Evolutionary conservation across 2,329 filamentous ascomycete genomes (phyloP), one percentile per base, ranked within the genome.

Genomic region (Colletotrichum tropicale): DNA sequence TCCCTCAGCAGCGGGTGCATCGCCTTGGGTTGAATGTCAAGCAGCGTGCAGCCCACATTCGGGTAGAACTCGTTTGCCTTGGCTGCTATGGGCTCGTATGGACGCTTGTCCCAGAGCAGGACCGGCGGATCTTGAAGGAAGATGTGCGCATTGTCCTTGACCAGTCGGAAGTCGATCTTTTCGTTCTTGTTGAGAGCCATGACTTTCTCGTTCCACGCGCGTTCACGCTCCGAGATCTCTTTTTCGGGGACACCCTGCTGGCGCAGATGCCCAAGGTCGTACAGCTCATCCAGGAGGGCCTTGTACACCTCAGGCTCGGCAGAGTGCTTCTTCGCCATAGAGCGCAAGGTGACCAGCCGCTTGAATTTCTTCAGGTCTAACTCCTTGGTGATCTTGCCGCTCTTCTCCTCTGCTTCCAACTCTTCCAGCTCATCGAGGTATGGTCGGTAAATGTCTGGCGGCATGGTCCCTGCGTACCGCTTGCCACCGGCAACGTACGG

Each of bases 51-150:
- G 8, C 87, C 85, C 10, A 87, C 83, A 28, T 89, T 86, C 2
- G 95, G 95, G 82, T 89, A 95, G 80, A 95, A 93, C 78, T 98
- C 96, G 1, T 89, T 80, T 0, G 83, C 67, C 6, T 86, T 76
- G 4, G 91, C 89, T 28, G 86, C 83, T 18, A 98, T 86, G 0
- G 95, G 94, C 80, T 98, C 95, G 80, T 91, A 92, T 3, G 87
- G 85, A 18, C 96, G 92, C 2, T 90, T 88, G 82, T 98, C 95
- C 91, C 93, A 96, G 30, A 87, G 80, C 5, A 96, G 83, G 1
- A 88, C 79, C 0, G 91, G 89, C 2, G 88, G 86, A 1, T 87
- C 79, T 82, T 89, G 86, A 66, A 85, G 82, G 79, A 89, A 87
- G 18, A 89, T 78, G 77, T 90, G 89, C 60, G 88, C 82, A 80